Base-by-base conservation (phyloP, 495 filamentous ascomycete genomes). In the Terfezia claveryi region DNA sequence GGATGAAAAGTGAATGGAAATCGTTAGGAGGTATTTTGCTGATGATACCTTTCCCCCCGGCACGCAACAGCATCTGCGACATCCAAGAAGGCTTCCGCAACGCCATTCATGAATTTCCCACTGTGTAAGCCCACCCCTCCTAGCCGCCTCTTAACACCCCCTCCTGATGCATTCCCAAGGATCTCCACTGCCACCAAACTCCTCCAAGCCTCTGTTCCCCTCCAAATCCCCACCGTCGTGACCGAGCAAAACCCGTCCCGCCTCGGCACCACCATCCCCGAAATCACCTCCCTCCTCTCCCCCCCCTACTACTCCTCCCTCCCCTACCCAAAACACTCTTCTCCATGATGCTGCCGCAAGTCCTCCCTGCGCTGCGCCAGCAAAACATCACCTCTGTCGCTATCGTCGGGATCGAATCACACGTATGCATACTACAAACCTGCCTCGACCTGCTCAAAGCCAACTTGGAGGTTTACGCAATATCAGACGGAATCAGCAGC, bases 391-490 rank as follows among this genome's bases (percentile, higher is more conserved):
- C 36, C 41, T 66, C 72, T 36, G 68, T 84, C 20, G 79, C 74
- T 10, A 73, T 89, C 53, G 80, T 92, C 7, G 91, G 91, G 10
- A 93, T 98, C 62, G 91, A 98, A 68, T 75, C 76, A 23, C 91
- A 98, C 66, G 89, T 98, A 63, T 98, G 91, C 69, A 80, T 98
- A 3, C 85, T 84, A 57, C 89, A 95, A 71, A 95, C 89, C 23
- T 77, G 83, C 36, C 72, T 96, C 2, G 91, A 95, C 68, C 65
- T 93, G 23, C 66, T 92, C 5, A 68, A 66, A 50, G 74, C 75
- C 1, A 86, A 85, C 0, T 84, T 94, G 67, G 69, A 75, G 49
- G 88, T 96, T 8, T 94, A 93, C 62, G 69, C 96, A 5, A 68
- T 95, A 8, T 85, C 87, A n/a, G 91, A 98, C 69, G 91, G 80